A percentile compares a stretch with the other conserved stretches of the same genome.
Conservation (phyloP, 257 asterid species). For the Solanum clarkiae region DNA sequence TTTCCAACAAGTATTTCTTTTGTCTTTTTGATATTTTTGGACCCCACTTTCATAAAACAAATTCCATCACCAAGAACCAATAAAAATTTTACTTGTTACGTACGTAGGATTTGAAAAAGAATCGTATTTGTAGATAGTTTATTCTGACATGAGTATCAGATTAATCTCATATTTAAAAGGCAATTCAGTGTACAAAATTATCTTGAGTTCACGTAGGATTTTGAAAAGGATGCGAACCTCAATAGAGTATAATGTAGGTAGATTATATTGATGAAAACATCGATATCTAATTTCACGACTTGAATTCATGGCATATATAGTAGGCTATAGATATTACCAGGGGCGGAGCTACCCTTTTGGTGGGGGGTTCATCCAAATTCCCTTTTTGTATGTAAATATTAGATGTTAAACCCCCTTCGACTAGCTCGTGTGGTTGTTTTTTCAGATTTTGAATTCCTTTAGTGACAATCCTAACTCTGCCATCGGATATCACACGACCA, state of each 20-base stretch:
- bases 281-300: background rate
- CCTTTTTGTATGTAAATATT: too few relatives aligned
- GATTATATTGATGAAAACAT: fast-evolving
- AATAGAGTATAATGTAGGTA: background rate
- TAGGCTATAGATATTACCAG: background rate
- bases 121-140: background rate
- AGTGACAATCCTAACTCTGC: too few relatives aligned
- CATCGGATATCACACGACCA: background rate
- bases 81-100: background rate
- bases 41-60: background rate
- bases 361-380: too few relatives aligned
- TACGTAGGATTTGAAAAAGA: background rate
- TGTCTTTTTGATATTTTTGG: background rate
- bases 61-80: background rate
- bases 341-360: too few relatives aligned
- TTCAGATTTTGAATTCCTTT: too few relatives aligned
- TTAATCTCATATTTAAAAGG: background rate
- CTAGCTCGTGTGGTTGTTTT: too few relatives aligned
- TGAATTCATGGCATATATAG: background rate
- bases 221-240: background rate
- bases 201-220: background rate
- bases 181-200: fast-evolving
- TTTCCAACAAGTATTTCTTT: background rate
- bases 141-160: background rate
- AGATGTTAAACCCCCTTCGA: too few relatives aligned